phyloP scores from a whole-genome alignment of 257 asterid species.

The Forsythia viridissima region DNA sequence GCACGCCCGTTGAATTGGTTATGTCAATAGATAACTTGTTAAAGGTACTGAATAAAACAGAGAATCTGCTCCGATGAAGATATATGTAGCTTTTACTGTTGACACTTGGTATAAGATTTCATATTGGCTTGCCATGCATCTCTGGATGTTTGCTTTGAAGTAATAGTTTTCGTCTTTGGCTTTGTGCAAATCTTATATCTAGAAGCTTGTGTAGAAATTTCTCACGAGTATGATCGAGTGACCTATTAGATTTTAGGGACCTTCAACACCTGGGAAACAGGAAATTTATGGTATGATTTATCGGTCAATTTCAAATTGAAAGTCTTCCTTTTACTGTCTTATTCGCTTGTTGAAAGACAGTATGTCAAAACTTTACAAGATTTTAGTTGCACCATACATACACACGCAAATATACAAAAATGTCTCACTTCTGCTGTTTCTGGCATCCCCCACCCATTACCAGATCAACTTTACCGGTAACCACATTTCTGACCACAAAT shows the following conservation, averaged over 20 bases:
- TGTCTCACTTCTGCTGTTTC: neutral
- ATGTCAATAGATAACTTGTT: neutral
- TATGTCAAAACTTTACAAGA: neutral
- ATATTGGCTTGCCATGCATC: neutral
- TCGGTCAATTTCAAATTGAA: neutral
- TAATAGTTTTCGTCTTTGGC: neutral
- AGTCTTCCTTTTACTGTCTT: neutral
- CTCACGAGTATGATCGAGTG: neutral
- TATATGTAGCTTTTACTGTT: neutral
- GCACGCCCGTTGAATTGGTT: neutral
- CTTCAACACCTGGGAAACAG: too few species aligned
- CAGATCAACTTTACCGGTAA: neutral
- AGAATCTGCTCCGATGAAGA: constrained; percentile 10
- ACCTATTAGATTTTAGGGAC: too few species aligned
- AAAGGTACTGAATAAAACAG: constrained; percentile 20
- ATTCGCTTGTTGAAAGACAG: neutral
- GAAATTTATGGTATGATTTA: too few species aligned
- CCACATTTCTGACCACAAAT: neutral
- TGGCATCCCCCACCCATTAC: neutral
- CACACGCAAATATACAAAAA: neutral
- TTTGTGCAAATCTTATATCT: neutral
- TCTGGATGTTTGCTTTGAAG: neutral
- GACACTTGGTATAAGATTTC: constrained; percentile 2
- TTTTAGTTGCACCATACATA: neutral
- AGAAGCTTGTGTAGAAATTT: neutral